Evolutionary conservation across 495 filamentous ascomycete genomes (phyloP).

Genomic region (Neurospora sp.): DNA sequence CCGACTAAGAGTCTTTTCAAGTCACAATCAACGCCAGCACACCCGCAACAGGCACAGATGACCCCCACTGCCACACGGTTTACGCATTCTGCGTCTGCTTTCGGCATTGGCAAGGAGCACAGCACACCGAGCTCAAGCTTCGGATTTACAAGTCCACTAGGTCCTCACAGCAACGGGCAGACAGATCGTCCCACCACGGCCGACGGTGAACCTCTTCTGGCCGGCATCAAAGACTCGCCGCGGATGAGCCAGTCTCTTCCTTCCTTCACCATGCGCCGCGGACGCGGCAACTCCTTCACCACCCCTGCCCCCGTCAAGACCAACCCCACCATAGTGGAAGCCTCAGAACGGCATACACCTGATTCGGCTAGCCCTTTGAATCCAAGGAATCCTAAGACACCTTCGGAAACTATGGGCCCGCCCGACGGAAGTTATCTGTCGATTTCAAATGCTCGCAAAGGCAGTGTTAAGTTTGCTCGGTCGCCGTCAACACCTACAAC

Average conservation of each 20-base stretch:
- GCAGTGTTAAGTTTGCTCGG: constrained; percentile 19
- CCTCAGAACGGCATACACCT: constrained; percentile 15
- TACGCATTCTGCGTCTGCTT: constrained; percentile 15
- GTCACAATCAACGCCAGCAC: constrained; percentile 12
- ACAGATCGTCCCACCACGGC: background rate
- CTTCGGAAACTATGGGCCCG: constrained; percentile 59
- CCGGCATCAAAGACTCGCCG: constrained; percentile 1
- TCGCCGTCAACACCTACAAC: constrained; percentile 73
- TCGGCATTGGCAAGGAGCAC: constrained; percentile 11
- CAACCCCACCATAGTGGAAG: constrained; percentile 2
- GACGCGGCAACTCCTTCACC: constrained; percentile 4
- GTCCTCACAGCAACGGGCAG: constrained; percentile 2
- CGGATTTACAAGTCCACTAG: constrained; percentile 31
- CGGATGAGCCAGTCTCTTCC: constrained; percentile 13
- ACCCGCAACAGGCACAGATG: constrained; percentile 11
- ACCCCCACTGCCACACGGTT: constrained; percentile 19
- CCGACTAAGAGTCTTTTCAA: constrained; percentile 66
- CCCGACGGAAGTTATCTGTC: constrained; percentile 76
- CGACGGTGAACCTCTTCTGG: background rate
- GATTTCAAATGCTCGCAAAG: constrained; percentile 46
- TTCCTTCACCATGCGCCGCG: constrained; percentile 7
- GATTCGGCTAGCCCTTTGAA: constrained; percentile 42
- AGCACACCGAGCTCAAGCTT: constrained; percentile 21
- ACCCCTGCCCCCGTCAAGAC: constrained; percentile 9
- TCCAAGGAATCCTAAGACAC: constrained; percentile 60